Percentiles rank a stretch among this genome's conserved stretches.
phyloP scores from a whole-genome alignment of 345 rosid genomes.

The Gossypioides kirkii region DNA sequence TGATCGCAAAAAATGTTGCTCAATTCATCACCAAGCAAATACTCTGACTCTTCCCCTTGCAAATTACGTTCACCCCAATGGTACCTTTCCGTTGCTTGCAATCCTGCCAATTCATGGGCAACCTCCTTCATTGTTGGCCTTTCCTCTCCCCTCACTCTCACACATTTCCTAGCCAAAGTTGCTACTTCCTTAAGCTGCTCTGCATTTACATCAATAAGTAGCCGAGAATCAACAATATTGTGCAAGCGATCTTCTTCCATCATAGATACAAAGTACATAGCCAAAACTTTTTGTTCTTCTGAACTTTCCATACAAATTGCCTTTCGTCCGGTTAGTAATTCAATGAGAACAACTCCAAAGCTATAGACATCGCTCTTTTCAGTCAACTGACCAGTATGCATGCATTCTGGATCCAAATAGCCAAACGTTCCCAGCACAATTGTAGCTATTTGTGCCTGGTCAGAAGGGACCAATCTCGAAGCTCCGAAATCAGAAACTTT shows the following conservation, averaged over 20 bases:
- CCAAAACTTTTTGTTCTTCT: neutral
- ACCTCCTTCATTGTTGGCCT: constrained; percentile 7
- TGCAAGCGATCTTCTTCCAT: neutral
- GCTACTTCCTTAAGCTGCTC: constrained; percentile 4
- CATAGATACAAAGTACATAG: neutral
- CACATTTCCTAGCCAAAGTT: neutral
- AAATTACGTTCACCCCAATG: neutral
- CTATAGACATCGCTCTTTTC: constrained; percentile 45
- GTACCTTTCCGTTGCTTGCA: neutral
- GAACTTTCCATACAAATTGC: neutral
- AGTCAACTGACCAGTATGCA: constrained; percentile 3
- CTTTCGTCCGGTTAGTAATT: neutral
- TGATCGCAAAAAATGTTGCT: neutral
- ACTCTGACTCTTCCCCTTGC: neutral
- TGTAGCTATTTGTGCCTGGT: constrained; percentile 36
- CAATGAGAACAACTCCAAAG: constrained; percentile 32
- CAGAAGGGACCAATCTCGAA: constrained; percentile 31
- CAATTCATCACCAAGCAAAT: neutral
- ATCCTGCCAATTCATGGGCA: neutral
- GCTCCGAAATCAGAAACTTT: constrained; percentile 52
- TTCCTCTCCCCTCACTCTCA: constrained; percentile 5
- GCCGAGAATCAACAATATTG: neutral
- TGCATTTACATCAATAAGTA: neutral
- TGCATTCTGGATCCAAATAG: constrained; percentile 9
- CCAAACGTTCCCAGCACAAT: constrained; percentile 10